These are phyloP conservation scores for Astraeus odoratus DNA, from an alignment of 768 basidiomycete species.

Conservation along the genomic window DNA sequence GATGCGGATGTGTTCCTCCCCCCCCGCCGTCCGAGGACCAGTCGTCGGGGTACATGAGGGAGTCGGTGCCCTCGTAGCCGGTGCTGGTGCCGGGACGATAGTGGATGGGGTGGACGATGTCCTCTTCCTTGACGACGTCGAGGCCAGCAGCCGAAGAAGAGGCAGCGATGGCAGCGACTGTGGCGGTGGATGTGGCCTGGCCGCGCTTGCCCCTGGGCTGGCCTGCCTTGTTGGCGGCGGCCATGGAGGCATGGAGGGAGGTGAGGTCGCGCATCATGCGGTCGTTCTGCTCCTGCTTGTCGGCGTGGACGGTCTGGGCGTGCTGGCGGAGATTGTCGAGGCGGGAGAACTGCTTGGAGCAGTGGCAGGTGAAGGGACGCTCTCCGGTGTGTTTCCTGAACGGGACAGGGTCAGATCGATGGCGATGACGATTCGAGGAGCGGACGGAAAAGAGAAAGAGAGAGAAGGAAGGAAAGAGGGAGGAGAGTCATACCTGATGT, in stretches of 20 bases:
- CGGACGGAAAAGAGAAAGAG: constrained; percentile 20
- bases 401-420: constrained; percentile 15
- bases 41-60: constrained; percentile 24
- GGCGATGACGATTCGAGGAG: background rate
- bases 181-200: constrained; percentile 16
- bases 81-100: constrained; percentile 68
- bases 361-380: constrained; percentile 93
- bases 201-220: constrained; percentile 33
- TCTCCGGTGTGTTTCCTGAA: constrained; percentile 96
- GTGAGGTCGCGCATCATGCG: constrained; percentile 89
- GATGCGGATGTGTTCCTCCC: constrained; percentile 15
- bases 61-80: constrained; percentile 55
- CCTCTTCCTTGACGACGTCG: constrained; percentile 38
- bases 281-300: constrained; percentile 84
- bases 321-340: constrained; percentile 97
- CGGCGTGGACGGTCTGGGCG: constrained; percentile 95
- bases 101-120: constrained; percentile 29
- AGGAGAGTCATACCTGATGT: constrained; percentile 69
- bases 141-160: constrained; percentile 16
- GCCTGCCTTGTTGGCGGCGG: constrained; percentile 40
- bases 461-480: constrained; percentile 12
- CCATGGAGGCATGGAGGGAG: constrained; percentile 76
- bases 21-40: constrained; percentile 35
- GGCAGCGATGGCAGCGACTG: constrained; percentile 14
- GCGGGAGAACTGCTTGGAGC: constrained; percentile 90